Evolutionary conservation across 1,139 yeast species (phyloP), one percentile per base, ranked within the genome.

Genomic region (Kazachstania sp.): DNA sequence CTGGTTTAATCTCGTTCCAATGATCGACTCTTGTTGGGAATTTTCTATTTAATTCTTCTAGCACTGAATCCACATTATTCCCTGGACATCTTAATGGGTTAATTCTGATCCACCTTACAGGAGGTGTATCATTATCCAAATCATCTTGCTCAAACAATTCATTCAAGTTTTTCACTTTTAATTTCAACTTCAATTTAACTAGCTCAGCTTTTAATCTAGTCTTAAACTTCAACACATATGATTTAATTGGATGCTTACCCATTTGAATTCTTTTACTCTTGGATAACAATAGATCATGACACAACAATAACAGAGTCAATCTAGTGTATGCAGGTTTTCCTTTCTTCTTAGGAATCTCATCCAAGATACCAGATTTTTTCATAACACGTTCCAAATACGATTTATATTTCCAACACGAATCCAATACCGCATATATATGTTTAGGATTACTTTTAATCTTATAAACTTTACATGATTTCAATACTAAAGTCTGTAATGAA

Each of bases 201-300:
- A 85, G 72, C 61, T 92, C 97, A 0, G 95, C 92, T 53, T 78
- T 80, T 43, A 92, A 69, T 55, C 97, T 70, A 0, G 95, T 82
- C 66, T 83, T 86, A 63, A 87, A 83, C 50, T 78, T 74, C 47
- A 92, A 69, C 15, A 92, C 73, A 6, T 87, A 85, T 45, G 86
- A 95, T 60, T 92, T 92, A 50, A 87, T 73, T 0, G 92, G 86
- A 51, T 85, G 90, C 58, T 88, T 88, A 6, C 95, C 95, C 73
- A 88, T 83, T 60, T 87, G 94, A 49, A 92, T 85, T 52, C 97
- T 70, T 9, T 95, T 95, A 30, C 79, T 74, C 51, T 80, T 75
- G 5, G 94, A 78, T 51, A 92, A 75, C 7, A 92, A 66, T 49
- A 88, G 69, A 67, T 92, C 98, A 61, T 92, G 95, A 1, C 83